Evolutionary conservation across 1,284 basidiomycete genomes (phyloP), one percentile per base, ranked within the genome.

Genomic region (Golubevia pallescens): DNA sequence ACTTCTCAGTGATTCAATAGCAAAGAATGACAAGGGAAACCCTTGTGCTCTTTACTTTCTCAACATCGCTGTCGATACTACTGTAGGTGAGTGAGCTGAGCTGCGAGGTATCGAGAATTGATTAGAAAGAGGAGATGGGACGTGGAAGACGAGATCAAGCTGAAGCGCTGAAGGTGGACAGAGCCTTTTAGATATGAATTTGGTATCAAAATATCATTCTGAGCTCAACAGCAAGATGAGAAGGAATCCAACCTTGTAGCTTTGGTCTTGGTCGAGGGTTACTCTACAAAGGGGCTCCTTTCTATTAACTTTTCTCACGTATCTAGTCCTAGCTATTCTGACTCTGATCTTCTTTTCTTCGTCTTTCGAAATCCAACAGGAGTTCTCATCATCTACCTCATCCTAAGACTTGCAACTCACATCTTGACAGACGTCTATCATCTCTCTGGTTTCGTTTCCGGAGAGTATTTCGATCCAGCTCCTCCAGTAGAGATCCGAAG

Each of bases 41-140:
- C 80, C 81, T 1, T 84, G 81, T 69, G 73, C 74, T 10, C 75
- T 83, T 65, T 84, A 84, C 72, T 80, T 84, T 67, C 71, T 83
- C 61, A 84, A 84, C 63, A 76, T 84, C 28, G 63, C 71, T 55
- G 68, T 84, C 55, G 81, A 84, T 57, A 80, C 80, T 13, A 84
- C 81, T 16, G 24, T 81, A 20, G 76, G 74, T 63, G 57, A 57
- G 62, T 63, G 2, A 1, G 19, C 3, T 20, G 19, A 20, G n/a
- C n/a, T n/a, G 55, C 16, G 8, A 1, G n/a, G 8, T 7, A 55
- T 64, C 7, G 58, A 7, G 6, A 59, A 13, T 8, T n/a, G 57
- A 62, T 13, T 20, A 61, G 20, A 13, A 51, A 60, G 34, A 5
- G 34, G 34, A 38, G 34, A 38, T 38, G 34, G 34, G 10, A 4